phyloP scores from a whole-genome alignment of 2,329 filamentous ascomycete species.

The Neofusicoccum umdonicola region DNA sequence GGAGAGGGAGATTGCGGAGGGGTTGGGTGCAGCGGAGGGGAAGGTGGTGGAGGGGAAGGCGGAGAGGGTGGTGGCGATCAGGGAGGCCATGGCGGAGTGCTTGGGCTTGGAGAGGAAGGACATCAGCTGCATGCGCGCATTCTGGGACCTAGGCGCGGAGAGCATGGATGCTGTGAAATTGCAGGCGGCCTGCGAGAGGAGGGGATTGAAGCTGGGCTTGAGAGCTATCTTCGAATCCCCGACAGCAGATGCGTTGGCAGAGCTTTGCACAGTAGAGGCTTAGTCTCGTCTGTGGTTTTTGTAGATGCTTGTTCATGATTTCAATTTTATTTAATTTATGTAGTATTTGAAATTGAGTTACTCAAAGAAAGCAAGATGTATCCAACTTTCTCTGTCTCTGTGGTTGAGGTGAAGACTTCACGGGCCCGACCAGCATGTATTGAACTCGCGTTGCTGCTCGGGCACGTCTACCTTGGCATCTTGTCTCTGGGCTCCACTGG shows the following conservation, averaged over 20 bases:
- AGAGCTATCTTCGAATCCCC: background rate
- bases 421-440: too few species aligned
- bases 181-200: background rate
- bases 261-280: background rate
- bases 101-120: background rate
- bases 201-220: background rate
- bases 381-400: too few species aligned
- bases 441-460: too few species aligned
- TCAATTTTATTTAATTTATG: too few species aligned
- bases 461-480: background rate
- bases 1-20: background rate
- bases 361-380: too few species aligned
- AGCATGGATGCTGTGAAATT: background rate
- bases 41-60: background rate
- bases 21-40: background rate
- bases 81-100: conserved; percentile 1
- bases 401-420: too few species aligned
- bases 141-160: background rate
- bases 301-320: too few species aligned
- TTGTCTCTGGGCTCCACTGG: background rate
- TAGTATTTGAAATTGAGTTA: too few species aligned
- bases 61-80: background rate
- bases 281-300: background rate
- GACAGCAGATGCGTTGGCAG: background rate
- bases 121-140: background rate